These are phyloP conservation scores for Amaranthus tricolor DNA, from an alignment of 179 eudicot species.

Conservation along the genomic window DNA sequence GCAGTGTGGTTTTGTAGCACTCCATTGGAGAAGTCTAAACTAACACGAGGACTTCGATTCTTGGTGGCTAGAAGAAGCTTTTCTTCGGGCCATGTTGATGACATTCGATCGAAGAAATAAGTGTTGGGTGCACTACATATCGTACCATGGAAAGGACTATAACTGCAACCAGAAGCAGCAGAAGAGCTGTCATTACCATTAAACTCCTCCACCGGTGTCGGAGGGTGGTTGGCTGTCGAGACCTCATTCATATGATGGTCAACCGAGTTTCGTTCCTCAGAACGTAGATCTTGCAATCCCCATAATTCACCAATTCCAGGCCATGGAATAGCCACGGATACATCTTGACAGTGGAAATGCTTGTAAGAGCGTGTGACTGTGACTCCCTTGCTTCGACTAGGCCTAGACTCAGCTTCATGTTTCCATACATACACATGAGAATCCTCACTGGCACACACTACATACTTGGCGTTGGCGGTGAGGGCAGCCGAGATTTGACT, in stretches of 20 bases:
- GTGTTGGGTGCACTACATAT: constrained; percentile 57
- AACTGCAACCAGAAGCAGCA: constrained; percentile 47
- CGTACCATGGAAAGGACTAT: constrained; percentile 62
- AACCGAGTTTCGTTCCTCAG: constrained; percentile 29
- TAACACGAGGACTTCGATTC: constrained; percentile 58
- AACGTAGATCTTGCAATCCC: constrained; percentile 33
- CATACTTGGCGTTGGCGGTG: constrained; percentile 70
- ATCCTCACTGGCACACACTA: constrained; percentile 86
- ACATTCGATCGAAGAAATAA: constrained; percentile 74
- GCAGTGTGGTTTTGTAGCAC: constrained; percentile 52
- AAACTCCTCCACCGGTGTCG: constrained; percentile 63
- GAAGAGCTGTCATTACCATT: constrained; percentile 50
- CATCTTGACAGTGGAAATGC: constrained; percentile 83
- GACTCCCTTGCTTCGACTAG: constrained; percentile 72
- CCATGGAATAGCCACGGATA: constrained; percentile 87
- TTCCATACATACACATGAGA: constrained; percentile 85
- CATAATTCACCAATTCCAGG: constrained; percentile 54
- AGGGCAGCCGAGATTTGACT: constrained; percentile 86
- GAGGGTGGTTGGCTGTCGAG: constrained; percentile 53
- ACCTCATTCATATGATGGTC: constrained; percentile 39
- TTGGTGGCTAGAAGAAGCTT: constrained; percentile 55
- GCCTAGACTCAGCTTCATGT: constrained; percentile 71
- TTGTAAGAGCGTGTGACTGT: constrained; percentile 70
- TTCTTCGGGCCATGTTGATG: constrained; percentile 96
- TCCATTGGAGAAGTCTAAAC: constrained; percentile 68